A percentile compares a stretch with the other conserved stretches of the same genome.
phyloP scores from a whole-genome alignment of 306 rosid genomes.

The Acacia crassicarpa region DNA sequence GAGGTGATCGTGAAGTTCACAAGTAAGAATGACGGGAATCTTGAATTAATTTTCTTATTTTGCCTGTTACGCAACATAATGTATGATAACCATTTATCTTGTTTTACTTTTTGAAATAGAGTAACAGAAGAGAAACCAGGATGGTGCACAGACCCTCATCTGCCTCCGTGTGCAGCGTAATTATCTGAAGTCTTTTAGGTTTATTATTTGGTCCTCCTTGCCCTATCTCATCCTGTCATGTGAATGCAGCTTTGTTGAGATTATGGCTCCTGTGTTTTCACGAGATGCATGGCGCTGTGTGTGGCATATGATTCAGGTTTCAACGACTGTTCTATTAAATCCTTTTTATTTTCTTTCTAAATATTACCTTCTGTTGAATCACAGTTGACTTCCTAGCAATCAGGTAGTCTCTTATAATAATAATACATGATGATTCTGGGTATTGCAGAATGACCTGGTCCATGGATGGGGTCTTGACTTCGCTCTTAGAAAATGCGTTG shows the following conservation, averaged over 20 bases:
- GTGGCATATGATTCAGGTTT: slow-evolving; percentile 98
- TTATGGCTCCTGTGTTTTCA: slow-evolving; percentile 98
- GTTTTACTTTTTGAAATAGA: slow-evolving; percentile 33
- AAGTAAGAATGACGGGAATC: slow-evolving; percentile 57
- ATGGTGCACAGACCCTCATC: slow-evolving; percentile 91
- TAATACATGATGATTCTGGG: slow-evolving; percentile 1
- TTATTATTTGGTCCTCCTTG: slow-evolving; percentile 4
- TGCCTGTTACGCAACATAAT: slow-evolving; percentile 11
- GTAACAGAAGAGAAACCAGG: slow-evolving; percentile 87
- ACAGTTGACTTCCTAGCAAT: background rate
- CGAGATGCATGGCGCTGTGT: slow-evolving; percentile 99
- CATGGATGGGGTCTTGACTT: slow-evolving; percentile 99
- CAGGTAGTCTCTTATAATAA: background rate
- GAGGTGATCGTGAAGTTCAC: slow-evolving; percentile 93
- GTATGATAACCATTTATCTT: slow-evolving; percentile 14
- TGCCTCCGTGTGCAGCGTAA: slow-evolving; percentile 99
- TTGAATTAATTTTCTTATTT: slow-evolving; percentile 9
- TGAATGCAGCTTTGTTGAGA: slow-evolving; percentile 82
- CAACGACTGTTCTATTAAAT: background rate
- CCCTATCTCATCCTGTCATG: slow-evolving; percentile 19
- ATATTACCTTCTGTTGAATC: slow-evolving; percentile 17
- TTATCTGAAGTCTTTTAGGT: slow-evolving; percentile 28
- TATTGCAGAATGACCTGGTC: slow-evolving; percentile 87
- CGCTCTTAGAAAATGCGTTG: slow-evolving; percentile 91
- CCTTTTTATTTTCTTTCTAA: background rate